phyloP scores from a whole-genome alignment of 352 stramenopile species.

The Phytophthora hybrid region DNA sequence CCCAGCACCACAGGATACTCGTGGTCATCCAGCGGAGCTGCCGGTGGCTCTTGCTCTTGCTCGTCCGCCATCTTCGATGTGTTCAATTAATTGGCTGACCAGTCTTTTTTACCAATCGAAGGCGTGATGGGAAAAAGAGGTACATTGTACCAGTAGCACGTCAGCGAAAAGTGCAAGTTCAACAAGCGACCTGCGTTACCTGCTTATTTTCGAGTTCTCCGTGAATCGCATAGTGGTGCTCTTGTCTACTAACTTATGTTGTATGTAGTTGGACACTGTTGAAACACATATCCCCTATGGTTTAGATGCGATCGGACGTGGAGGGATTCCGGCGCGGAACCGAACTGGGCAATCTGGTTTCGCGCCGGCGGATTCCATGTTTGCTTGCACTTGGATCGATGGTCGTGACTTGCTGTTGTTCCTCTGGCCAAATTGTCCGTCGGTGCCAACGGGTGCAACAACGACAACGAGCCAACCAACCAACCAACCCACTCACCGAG shows the following conservation, averaged over 20 bases:
- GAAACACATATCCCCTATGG: constrained; percentile 4
- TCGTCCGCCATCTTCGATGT: constrained; percentile 22
- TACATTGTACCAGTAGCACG: constrained; percentile 45
- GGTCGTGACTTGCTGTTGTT: constrained; percentile 12
- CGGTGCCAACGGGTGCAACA: constrained; percentile 30
- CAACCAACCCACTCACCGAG: constrained; percentile 1
- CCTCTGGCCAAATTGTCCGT: constrained; percentile 28
- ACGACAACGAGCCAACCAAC: constrained; percentile 6
- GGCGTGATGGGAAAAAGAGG: constrained; percentile 19
- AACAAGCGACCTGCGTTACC: constrained; percentile 34
- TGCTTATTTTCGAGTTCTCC: background rate
- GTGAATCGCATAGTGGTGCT: background rate
- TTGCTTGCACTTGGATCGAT: constrained; percentile 1
- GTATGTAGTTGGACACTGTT: background rate
- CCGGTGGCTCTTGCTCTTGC: constrained; percentile 9
- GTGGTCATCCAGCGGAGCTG: constrained; percentile 45
- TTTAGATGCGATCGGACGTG: constrained; percentile 1
- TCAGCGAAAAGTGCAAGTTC: constrained; percentile 44
- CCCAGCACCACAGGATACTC: constrained; percentile 71
- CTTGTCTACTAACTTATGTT: background rate
- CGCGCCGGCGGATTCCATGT: constrained; percentile 20
- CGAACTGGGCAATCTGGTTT: constrained; percentile 25
- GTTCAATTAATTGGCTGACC: constrained; percentile 20
- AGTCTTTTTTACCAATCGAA: constrained; percentile 27
- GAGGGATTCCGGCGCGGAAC: constrained; percentile 22